phyloP scores from a whole-genome alignment of 1,284 basidiomycete genomes.

The Inonotus obliquus region DNA sequence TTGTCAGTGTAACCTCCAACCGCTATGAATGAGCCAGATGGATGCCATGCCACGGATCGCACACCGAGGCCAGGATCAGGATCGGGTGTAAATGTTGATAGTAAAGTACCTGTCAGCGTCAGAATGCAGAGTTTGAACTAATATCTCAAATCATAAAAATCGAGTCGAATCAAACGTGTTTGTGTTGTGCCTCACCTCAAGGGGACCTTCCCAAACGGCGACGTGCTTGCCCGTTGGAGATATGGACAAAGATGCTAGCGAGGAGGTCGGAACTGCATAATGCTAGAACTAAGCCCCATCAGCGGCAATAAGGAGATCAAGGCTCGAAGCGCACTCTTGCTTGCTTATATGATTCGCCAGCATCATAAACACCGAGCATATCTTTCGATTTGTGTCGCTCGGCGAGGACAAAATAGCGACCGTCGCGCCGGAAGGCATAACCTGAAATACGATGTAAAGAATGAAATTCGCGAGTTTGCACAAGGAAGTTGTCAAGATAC shows the following conservation, averaged over 20 bases:
- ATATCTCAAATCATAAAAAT: background rate
- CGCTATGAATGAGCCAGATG: conserved; percentile 72
- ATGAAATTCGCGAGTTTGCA: background rate
- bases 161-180: background rate
- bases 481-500: conserved; percentile 31
- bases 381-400: conserved; percentile 87
- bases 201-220: conserved; percentile 77
- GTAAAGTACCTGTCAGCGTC: conserved; percentile 65
- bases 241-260: conserved; percentile 69
- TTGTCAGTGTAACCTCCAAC: conserved; percentile 84
- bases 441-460: conserved; percentile 44
- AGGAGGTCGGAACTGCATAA: conserved; percentile 74
- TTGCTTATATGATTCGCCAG: conserved; percentile 61
- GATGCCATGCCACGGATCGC: conserved; percentile 75
- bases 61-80: conserved; percentile 80
- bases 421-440: conserved; percentile 75
- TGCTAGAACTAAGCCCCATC: conserved; percentile 44
- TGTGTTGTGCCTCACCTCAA: conserved; percentile 51
- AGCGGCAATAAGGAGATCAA: background rate
- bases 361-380: conserved; percentile 78
- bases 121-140: conserved; percentile 82
- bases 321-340: conserved; percentile 52
- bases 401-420: conserved; percentile 74
- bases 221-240: conserved; percentile 80
- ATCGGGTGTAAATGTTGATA: conserved; percentile 64